These are phyloP conservation scores for Magnusiomyces tetraspermus DNA, from an alignment of 1,139 yeast genomes.

Conservation along the genomic window DNA sequence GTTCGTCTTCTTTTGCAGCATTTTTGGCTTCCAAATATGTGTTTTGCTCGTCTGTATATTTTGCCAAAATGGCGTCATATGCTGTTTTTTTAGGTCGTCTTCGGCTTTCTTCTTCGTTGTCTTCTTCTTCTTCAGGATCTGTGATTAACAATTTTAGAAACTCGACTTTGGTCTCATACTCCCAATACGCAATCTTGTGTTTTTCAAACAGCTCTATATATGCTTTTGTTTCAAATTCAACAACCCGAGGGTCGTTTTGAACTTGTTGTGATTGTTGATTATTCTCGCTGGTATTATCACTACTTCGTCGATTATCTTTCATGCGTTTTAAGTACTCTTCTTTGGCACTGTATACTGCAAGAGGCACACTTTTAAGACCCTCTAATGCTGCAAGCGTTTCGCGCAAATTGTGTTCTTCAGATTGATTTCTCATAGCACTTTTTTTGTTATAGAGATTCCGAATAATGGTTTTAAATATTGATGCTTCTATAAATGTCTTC, in stretches of 20 bases:
- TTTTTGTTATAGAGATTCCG: too few relatives aligned
- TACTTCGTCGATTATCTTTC: not conserved
- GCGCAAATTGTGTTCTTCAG: not conserved
- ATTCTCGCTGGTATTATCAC: not conserved
- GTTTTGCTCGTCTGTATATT: conserved; percentile 7
- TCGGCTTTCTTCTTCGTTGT: conserved; percentile 21
- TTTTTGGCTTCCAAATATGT: conserved; percentile 9
- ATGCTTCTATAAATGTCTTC: too few relatives aligned
- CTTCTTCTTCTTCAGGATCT: conserved; percentile 29
- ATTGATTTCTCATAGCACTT: too few relatives aligned
- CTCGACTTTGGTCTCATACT: conserved; percentile 59
- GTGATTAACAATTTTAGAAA: conserved; percentile 40
- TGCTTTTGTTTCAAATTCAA: conserved; percentile 24
- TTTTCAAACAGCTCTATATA: conserved; percentile 38
- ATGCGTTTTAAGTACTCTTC: not conserved
- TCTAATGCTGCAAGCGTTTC: not conserved
- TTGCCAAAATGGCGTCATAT: not conserved
- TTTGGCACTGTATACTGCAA: not conserved
- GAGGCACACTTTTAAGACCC: not conserved
- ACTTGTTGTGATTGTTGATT: not conserved
- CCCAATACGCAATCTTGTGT: conserved; percentile 52
- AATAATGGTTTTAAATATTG: too few relatives aligned
- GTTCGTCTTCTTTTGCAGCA: conserved; percentile 8
- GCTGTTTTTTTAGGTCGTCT: not conserved
- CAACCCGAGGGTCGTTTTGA: conserved; percentile 18